Conservation (phyloP, 2,329 filamentous ascomycete genomes). For the Tolypocladium tropicale region DNA sequence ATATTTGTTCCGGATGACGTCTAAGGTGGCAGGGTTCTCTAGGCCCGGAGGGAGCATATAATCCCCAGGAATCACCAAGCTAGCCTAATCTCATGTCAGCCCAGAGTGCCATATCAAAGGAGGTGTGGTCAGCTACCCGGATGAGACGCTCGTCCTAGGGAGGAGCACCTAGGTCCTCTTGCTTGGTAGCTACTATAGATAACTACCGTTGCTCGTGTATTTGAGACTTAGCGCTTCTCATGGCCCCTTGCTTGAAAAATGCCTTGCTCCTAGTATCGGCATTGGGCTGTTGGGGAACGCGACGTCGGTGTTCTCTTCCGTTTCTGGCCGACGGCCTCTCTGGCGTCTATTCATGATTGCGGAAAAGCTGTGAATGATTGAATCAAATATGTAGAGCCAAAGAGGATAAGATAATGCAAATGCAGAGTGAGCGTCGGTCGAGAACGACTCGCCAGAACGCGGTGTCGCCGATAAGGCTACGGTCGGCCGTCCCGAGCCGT, state of each 20-base stretch:
- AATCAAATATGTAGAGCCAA: too few relatives aligned
- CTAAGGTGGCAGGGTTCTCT: conserved; percentile 11
- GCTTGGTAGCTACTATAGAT: neutral
- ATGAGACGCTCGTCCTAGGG: neutral
- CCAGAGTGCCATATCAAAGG: neutral
- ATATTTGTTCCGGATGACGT: conserved; percentile 17
- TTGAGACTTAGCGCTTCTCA: neutral
- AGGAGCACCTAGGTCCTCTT: neutral
- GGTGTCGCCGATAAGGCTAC: conserved; percentile 56
- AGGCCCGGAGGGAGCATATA: conserved; percentile 15
- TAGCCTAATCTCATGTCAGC: conserved; percentile 10
- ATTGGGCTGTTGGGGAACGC: neutral
- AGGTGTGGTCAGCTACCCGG: neutral
- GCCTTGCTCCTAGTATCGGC: neutral
- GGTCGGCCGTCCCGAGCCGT: conserved; percentile 38
- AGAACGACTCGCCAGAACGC: conserved; percentile 73
- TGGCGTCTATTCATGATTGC: neutral
- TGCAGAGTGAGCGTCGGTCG: too few relatives aligned
- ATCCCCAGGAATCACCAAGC: conserved; percentile 18
- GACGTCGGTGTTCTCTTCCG: neutral
- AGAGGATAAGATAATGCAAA: too few relatives aligned
- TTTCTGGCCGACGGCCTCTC: neutral
- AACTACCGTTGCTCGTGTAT: neutral
- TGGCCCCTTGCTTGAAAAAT: neutral
- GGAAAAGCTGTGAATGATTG: too few relatives aligned